These are phyloP conservation scores for Termitomyces sp. DNA, from an alignment of 768 basidiomycete species.

Conservation along the genomic window DNA sequence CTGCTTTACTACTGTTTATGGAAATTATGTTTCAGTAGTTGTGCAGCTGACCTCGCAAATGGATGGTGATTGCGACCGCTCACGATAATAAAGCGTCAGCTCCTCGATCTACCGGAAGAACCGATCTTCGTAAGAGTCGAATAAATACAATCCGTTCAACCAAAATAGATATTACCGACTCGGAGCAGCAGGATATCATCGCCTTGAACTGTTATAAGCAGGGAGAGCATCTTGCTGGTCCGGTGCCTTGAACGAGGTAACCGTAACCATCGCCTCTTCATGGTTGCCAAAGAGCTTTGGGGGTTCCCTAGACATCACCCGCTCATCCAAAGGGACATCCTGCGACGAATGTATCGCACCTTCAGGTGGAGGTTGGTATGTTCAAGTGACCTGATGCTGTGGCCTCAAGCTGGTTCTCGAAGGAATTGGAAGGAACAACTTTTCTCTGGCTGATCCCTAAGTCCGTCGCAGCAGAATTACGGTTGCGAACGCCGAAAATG, in stretches of 20 bases:
- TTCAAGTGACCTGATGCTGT: too few relatives aligned
- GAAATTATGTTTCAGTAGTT: not conserved
- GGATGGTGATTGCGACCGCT: not conserved
- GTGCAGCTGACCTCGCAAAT: not conserved
- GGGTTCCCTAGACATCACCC: too few relatives aligned
- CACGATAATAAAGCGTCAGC: not conserved
- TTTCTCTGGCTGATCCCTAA: too few relatives aligned
- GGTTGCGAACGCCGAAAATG: too few relatives aligned
- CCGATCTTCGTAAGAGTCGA: not conserved
- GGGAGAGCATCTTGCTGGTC: not conserved
- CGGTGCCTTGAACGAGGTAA: too few relatives aligned
- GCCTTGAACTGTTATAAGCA: not conserved
- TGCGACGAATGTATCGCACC: too few relatives aligned
- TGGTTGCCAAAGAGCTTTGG: too few relatives aligned
- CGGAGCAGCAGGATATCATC: not conserved
- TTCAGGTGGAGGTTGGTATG: too few relatives aligned
- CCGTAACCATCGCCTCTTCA: not conserved
- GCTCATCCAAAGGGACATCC: too few relatives aligned
- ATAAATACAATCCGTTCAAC: not conserved
- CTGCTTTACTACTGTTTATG: not conserved
- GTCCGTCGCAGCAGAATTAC: too few relatives aligned
- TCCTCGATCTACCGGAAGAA: not conserved
- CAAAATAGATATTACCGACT: not conserved
- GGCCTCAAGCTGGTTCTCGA: too few relatives aligned
- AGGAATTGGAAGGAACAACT: too few relatives aligned